phyloP scores from a whole-genome alignment of 768 basidiomycete species.

The Tricholoma hemisulphureum region DNA sequence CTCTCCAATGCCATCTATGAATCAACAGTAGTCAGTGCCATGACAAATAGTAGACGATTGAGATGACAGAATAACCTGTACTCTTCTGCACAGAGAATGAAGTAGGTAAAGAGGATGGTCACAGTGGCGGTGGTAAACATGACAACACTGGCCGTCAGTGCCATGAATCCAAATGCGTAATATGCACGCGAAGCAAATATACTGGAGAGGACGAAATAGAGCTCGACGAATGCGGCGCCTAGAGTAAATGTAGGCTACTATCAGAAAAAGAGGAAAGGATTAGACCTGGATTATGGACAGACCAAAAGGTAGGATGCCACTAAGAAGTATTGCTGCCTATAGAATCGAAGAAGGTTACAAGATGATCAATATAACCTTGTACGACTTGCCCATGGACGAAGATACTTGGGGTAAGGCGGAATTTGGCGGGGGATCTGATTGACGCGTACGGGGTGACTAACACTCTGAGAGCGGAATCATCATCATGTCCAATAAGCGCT shows the following conservation, averaged over 20 bases:
- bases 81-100: slow-evolving; percentile 90
- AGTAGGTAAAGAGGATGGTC: slow-evolving; percentile 86
- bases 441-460: slow-evolving; percentile 83
- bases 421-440: slow-evolving; percentile 97
- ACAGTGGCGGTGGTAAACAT: slow-evolving; percentile 88
- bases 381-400: slow-evolving; percentile 65
- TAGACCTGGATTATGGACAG: slow-evolving; percentile 15
- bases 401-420: slow-evolving; percentile 82
- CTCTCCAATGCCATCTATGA: slow-evolving; percentile 91
- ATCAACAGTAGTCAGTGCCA: not conserved
- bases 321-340: slow-evolving; percentile 72
- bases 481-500: not conserved
- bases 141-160: slow-evolving; percentile 81
- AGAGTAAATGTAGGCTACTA: not conserved
- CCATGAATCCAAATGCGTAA: slow-evolving; percentile 95
- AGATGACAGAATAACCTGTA: slow-evolving; percentile 63
- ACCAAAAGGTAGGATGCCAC: slow-evolving; percentile 92
- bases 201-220: slow-evolving; percentile 89
- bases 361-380: not conserved
- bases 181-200: slow-evolving; percentile 91
- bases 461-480: slow-evolving; percentile 41
- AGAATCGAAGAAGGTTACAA: slow-evolving; percentile 4
- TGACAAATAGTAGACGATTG: not conserved
- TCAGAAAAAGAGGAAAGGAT: slow-evolving; percentile 3
- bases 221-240: slow-evolving; percentile 94